Percentiles rank a stretch among this genome's conserved stretches.
Conservation (phyloP, 768 basidiomycete genomes). For the Trametes maxima region DNA sequence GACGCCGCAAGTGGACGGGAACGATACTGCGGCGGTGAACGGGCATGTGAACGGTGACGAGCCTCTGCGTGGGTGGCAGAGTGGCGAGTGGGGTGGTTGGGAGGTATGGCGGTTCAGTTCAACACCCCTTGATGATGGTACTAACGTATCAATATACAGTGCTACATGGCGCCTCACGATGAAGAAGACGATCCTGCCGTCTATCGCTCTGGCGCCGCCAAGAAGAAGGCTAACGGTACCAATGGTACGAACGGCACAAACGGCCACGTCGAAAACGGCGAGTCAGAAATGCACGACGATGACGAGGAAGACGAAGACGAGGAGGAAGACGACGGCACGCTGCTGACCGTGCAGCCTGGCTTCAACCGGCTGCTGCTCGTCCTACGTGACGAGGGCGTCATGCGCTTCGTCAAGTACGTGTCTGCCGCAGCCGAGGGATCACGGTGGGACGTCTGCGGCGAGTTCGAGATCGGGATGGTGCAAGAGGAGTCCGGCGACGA, state of each 20-base stretch:
- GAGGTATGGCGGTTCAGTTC: conserved; percentile 55
- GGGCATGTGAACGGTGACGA: conserved; percentile 29
- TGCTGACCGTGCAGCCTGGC: conserved; percentile 84
- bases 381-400: conserved; percentile 87
- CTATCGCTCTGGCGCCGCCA: conserved; percentile 59
- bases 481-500: conserved; percentile 59
- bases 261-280: conserved; percentile 24
- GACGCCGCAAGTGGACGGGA: conserved; percentile 60
- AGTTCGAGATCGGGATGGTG: conserved; percentile 88
- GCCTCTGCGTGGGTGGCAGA: conserved; percentile 58
- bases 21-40: conserved; percentile 27
- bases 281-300: conserved; percentile 20
- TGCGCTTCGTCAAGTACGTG: conserved; percentile 95
- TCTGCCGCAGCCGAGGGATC: conserved; percentile 87
- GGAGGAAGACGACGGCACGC: conserved; percentile 74
- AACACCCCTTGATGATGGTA: conserved; percentile 11
- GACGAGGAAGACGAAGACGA: conserved; percentile 48
- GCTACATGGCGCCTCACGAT: conserved; percentile 94
- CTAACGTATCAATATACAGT: conserved; percentile 43
- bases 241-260: conserved; percentile 23
- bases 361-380: conserved; percentile 91
- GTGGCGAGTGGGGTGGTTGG: conserved; percentile 90
- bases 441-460: conserved; percentile 90
- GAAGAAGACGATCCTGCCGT: conserved; percentile 96
- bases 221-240: conserved; percentile 19